Evolutionary conservation across 768 basidiomycete species (phyloP), one percentile per base, ranked within the genome.

Genomic region (Hypholoma sublateritium): DNA sequence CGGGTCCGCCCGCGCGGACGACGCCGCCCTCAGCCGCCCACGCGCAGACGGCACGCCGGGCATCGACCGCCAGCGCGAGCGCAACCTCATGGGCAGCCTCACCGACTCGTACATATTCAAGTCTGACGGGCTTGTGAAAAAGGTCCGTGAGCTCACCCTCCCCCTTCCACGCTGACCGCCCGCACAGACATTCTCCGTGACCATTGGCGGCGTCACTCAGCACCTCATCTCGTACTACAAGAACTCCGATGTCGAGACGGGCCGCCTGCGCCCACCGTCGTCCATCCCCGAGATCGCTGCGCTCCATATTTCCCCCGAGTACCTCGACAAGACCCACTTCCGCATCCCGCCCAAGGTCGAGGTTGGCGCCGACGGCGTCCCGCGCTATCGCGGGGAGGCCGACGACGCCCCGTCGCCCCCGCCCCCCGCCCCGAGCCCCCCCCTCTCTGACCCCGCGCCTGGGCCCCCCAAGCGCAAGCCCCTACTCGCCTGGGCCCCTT

Each of bases 41-140:
- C 87, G 85, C 69, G 72, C 77, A 49, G 87, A 79, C 50, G 63
- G 60, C 41, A 36, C 83, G 53, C 62, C 77, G 0, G 76, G 79
- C 34, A 71, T 90, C 53, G 89, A 93, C 67, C 84, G 86, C 61
- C 80, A 86, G 42, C 81, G 87, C 46, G 95, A 97, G 71, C 78
- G 93, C 48, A 85, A 83, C 22, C 79, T 98, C 35, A 84, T 96
- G 50, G 95, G 95, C 35, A 94, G 92, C 66, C 73, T 98, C 66
- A 97, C 95, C 9, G 95, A 93, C 73, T 89, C 85, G 68, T 89
- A 91, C 80, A 93, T 93, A 72, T 98, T 96, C 81, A 96, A 95
- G 68, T 71, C 80, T 0, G 89, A 93, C 56, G 96, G 96, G 6
- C 82, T 98, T 70, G 93, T 98, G 86, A 98, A 98, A 80, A 97